Conservation (phyloP, 2,329 filamentous ascomycete genomes). For the Annulohypoxylon truncatum region DNA sequence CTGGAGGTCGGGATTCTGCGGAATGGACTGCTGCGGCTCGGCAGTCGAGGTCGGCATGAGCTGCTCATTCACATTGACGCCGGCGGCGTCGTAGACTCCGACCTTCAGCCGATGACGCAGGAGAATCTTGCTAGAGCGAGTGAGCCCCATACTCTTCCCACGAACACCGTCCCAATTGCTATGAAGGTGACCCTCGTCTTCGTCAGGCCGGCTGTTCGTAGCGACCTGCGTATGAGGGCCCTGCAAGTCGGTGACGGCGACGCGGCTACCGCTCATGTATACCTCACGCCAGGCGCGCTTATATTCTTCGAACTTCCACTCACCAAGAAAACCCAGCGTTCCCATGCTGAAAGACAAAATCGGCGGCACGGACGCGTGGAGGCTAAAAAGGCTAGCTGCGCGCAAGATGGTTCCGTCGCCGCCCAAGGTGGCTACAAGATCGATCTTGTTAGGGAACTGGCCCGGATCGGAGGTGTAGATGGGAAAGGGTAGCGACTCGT, state of each 20-base stretch:
- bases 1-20: constrained; percentile 39
- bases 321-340: constrained; percentile 91
- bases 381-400: constrained; percentile 87
- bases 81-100: constrained; percentile 79
- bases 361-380: constrained; percentile 83
- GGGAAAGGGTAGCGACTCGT: constrained; percentile 77
- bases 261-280: constrained; percentile 79
- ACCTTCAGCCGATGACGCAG: constrained; percentile 89
- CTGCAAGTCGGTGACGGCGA: constrained; percentile 59
- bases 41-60: constrained; percentile 61
- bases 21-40: constrained; percentile 55
- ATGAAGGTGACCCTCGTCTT: constrained; percentile 42
- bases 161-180: constrained; percentile 76
- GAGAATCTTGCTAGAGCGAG: constrained; percentile 81
- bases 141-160: constrained; percentile 83
- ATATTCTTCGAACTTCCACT: constrained; percentile 95
- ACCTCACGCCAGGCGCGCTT: constrained; percentile 92
- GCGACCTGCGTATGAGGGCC: constrained; percentile 56
- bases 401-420: constrained; percentile 93
- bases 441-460: constrained; percentile 80
- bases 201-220: constrained; percentile 44
- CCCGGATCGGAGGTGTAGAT: constrained; percentile 70
- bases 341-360: constrained; percentile 98
- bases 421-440: constrained; percentile 89
- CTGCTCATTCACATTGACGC: constrained; percentile 67